Base-by-base conservation (phyloP, 148 eudicot genomes). In the Persicaria maculosa region DNA sequence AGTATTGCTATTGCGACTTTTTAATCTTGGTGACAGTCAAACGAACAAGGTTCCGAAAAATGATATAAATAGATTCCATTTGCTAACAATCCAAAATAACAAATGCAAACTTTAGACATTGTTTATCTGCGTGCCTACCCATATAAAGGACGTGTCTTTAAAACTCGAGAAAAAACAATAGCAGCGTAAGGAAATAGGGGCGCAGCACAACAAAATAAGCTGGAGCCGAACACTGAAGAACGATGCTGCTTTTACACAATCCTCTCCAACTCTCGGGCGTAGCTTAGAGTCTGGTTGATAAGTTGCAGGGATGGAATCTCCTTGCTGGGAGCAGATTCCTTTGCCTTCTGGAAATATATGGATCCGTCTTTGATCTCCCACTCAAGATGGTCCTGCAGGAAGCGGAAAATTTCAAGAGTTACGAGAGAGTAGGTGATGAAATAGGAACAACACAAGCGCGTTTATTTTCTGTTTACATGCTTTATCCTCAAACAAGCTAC, bases 271-370 rank as follows among this genome's bases (percentile, higher is more conserved):
- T 92, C 97, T 82, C 96, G 86, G 0, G 97, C 98, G 47, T 95
- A 95, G 79, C 96, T 90, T 76, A 95, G 93, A 0, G 98, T 92
- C 82, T 95, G 98, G 73, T 88, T 90, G 80, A 95, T 95, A 74
- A 95, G 92, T 50, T 87, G 93, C 74, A 92, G 81, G 65, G 97
- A 92, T 0, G 98, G 98, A 25, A 92, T 92, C 82, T 95, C 98
- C 88, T 92, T 92, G 93, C 97, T 88, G 5, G 90, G 86, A 4
- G 86, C 88, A 64, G 88, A 81, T 20, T 92, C 98, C 83, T 88
- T 95, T 0, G 98, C 91, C 78, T 80, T 86, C 77, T 90, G 93
- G 85, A 95, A 95, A 71, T 78, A 67, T 45, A 95, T 89, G 67
- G 6, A 74, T 48, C 96, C 96, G 44, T 86, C 80, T 83, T 86